Evolutionary conservation across 331 rosid species (phyloP).

Genomic region (Arachis monticola): DNA sequence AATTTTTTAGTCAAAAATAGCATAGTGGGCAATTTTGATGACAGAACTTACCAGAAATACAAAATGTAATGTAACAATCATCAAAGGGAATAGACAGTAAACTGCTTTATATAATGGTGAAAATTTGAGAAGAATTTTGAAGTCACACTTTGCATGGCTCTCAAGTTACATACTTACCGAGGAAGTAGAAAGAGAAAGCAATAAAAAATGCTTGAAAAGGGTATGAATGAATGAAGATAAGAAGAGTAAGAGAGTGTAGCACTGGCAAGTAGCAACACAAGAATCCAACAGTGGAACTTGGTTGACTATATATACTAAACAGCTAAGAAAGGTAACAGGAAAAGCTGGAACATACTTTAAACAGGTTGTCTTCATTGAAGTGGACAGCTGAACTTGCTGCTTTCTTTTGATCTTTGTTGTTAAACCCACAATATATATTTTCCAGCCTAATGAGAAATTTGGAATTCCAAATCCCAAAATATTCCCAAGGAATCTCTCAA

Average conservation of each 20-base stretch:
- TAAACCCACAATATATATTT: conserved; percentile 44
- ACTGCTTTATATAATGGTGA: conserved; percentile 40
- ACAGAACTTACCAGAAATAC: conserved; percentile 20
- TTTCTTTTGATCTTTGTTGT: conserved; percentile 44
- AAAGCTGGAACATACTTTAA: conserved; percentile 52
- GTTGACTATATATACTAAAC: conserved; percentile 44
- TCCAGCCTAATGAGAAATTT: conserved; percentile 36
- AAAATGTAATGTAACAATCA: conserved; percentile 12
- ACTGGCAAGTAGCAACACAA: conserved; percentile 36
- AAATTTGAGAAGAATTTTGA: conserved; percentile 24
- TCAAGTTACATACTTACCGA: conserved; percentile 36
- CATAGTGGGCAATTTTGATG: neutral
- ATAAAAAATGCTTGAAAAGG: conserved; percentile 36
- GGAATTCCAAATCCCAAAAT: conserved; percentile 61
- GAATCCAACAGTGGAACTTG: conserved; percentile 27
- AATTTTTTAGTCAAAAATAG: conserved; percentile 2
- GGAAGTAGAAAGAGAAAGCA: conserved; percentile 23
- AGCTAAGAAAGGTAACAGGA: conserved; percentile 52
- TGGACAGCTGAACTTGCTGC: conserved; percentile 52
- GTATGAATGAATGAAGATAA: conserved; percentile 4
- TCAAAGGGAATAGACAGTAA: conserved; percentile 24
- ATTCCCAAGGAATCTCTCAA: conserved; percentile 58
- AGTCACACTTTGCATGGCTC: conserved; percentile 39
- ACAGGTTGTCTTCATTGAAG: conserved; percentile 61
- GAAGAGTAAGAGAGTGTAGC: conserved; percentile 26